A percentile compares a stretch with the other conserved stretches of the same genome.
phyloP scores from a whole-genome alignment of 1,139 yeast genomes.

The Yamadazyma taylorii region DNA sequence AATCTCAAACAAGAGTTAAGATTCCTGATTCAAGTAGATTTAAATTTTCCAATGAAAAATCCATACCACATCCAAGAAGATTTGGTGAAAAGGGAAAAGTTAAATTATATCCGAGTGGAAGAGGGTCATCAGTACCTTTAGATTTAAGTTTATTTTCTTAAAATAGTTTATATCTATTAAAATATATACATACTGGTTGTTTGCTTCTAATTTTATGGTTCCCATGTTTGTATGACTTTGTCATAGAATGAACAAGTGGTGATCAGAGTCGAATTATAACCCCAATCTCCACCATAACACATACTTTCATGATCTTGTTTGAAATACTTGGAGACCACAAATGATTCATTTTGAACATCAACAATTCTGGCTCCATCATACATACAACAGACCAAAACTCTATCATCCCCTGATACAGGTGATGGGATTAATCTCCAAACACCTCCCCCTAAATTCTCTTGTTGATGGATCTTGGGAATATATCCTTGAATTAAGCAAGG shows the following conservation, averaged over 20 bases:
- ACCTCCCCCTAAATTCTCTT: conserved; percentile 78
- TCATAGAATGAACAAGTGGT: conserved; percentile 94
- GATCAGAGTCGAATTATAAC: conserved; percentile 39
- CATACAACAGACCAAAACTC: conserved; percentile 85
- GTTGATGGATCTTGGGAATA: conserved; percentile 45
- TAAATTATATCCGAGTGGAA: conserved; percentile 90
- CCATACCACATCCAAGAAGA: conserved; percentile 81
- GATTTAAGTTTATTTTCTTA: conserved; percentile 46
- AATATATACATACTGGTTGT: background rate
- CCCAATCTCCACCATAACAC: conserved; percentile 96
- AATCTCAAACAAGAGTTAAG: conserved; percentile 27
- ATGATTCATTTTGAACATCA: conserved; percentile 30
- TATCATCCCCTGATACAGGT: conserved; percentile 39
- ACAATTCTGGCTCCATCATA: conserved; percentile 87
- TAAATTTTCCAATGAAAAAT: conserved; percentile 63
- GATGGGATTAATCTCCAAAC: conserved; percentile 88
- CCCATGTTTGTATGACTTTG: conserved; percentile 75
- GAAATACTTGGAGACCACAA: conserved; percentile 49
- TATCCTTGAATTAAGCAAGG: conserved; percentile 45
- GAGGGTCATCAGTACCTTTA: conserved; percentile 92
- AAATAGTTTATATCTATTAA: conserved; percentile 2
- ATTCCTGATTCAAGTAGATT: conserved; percentile 71
- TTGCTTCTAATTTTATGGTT: conserved; percentile 10
- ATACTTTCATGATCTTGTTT: conserved; percentile 82
- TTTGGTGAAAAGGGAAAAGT: conserved; percentile 53